Conservation (phyloP, 768 basidiomycete species). For the Imleria badia region DNA sequence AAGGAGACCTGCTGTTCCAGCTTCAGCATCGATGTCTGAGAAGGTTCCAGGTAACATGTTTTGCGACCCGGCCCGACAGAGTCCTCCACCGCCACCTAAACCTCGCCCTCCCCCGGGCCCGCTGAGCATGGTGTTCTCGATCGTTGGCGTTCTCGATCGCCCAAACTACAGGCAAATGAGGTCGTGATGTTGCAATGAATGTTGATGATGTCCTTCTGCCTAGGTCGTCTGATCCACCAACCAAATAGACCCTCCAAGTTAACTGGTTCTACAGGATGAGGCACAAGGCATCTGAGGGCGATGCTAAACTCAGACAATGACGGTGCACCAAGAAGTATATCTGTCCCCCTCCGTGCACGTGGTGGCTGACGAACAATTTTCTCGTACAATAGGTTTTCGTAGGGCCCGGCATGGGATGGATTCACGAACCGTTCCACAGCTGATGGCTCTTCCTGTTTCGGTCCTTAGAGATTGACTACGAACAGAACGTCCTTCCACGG, state of each 20-base stretch:
- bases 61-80: conserved; percentile 13
- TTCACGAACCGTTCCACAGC: conserved; percentile 13
- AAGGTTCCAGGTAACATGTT: background rate
- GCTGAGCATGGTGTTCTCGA: conserved; percentile 18
- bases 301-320: conserved; percentile 32
- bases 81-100: conserved; percentile 12
- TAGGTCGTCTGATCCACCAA: conserved; percentile 21
- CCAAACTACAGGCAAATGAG: conserved; percentile 10
- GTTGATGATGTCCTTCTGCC: conserved; percentile 25
- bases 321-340: conserved; percentile 16
- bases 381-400: conserved; percentile 12
- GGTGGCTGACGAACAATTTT: background rate
- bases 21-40: conserved; percentile 7
- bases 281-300: conserved; percentile 37
- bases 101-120: background rate
- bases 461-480: conserved; percentile 17
- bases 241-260: conserved; percentile 16
- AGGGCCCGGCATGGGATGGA: conserved; percentile 20
- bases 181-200: conserved; percentile 27
- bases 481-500: conserved; percentile 22
- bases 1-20: too few relatives aligned
- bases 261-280: conserved; percentile 25
- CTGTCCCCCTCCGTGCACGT: background rate
- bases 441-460: conserved; percentile 19
- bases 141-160: conserved; percentile 13